phyloP scores from a whole-genome alignment of 805 yeast species.

The Zygoascus bituminiphila region DNA sequence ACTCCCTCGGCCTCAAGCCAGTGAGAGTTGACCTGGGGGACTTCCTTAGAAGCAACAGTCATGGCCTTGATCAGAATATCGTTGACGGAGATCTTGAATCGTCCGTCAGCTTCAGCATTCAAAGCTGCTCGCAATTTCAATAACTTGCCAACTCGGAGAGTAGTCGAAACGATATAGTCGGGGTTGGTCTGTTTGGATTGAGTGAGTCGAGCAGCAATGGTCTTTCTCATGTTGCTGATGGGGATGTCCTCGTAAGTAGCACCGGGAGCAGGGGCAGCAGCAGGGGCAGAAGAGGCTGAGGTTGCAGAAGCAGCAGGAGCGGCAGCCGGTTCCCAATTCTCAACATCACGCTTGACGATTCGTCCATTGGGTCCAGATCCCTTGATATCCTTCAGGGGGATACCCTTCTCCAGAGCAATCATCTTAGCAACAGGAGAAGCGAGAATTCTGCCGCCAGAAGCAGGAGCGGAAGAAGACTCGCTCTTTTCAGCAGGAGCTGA shows the following conservation, averaged over 20 bases:
- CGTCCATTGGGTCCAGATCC: conserved; percentile 97
- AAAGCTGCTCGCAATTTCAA: conserved; percentile 86
- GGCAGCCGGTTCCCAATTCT: conserved; percentile 44
- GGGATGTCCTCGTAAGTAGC: conserved; percentile 74
- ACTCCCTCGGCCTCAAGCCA: conserved; percentile 87
- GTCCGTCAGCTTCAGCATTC: conserved; percentile 76
- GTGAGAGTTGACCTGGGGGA: conserved; percentile 89
- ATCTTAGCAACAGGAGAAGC: conserved; percentile 96
- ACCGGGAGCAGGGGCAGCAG: conserved; percentile 40
- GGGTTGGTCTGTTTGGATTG: conserved; percentile 84
- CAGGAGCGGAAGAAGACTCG: conserved; percentile 8
- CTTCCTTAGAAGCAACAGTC: conserved; percentile 80
- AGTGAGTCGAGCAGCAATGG: conserved; percentile 81
- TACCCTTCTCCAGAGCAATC: conserved; percentile 86
- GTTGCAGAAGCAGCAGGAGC: conserved; percentile 29
- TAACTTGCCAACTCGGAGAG: conserved; percentile 78
- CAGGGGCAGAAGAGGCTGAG: conserved; percentile 30
- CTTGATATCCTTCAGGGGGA: conserved; percentile 71
- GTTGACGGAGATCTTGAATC: conserved; percentile 86
- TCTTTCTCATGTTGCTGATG: conserved; percentile 84
- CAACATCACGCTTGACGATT: conserved; percentile 85
- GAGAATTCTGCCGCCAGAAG: conserved; percentile 58
- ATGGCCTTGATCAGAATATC: conserved; percentile 92
- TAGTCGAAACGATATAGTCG: conserved; percentile 84
- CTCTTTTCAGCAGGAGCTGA: conserved; percentile 41